Conservation (phyloP, 768 basidiomycete species). For the Lactarius indigo region DNA sequence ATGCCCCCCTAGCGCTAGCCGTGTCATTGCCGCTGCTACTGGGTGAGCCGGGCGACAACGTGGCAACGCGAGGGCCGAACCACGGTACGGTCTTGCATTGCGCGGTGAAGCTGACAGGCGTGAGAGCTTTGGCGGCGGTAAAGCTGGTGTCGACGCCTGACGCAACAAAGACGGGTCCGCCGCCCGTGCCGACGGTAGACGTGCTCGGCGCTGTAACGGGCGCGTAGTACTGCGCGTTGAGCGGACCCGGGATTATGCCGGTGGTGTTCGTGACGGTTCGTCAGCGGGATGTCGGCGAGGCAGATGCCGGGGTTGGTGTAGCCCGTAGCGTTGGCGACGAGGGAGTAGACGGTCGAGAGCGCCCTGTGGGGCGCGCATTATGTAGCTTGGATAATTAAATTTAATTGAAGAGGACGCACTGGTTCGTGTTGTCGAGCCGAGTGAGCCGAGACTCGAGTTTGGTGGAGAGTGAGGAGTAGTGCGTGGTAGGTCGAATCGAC, state of each 20-base stretch:
- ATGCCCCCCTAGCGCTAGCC: neutral
- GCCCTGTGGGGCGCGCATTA: constrained; percentile 24
- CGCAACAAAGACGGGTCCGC: constrained; percentile 34
- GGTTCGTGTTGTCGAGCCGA: constrained; percentile 55
- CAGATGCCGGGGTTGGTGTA: constrained; percentile 41
- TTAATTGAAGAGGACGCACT: constrained; percentile 29
- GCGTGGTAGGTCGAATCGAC: constrained; percentile 53
- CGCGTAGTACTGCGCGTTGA: constrained; percentile 39
- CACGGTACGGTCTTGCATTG: constrained; percentile 29
- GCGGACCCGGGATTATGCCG: constrained; percentile 42
- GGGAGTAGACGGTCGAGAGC: constrained; percentile 47
- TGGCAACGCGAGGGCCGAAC: constrained; percentile 1
- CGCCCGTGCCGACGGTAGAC: constrained; percentile 39
- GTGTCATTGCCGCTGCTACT: too few relatives aligned
- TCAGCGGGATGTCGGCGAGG: constrained; percentile 30
- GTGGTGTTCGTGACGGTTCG: constrained; percentile 46
- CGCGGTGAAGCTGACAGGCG: constrained; percentile 42
- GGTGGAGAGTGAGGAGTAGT: constrained; percentile 55
- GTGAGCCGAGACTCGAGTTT: constrained; percentile 56
- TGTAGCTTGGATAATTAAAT: neutral
- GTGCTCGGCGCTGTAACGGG: constrained; percentile 42
- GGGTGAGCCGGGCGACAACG: neutral
- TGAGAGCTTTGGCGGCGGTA: constrained; percentile 28
- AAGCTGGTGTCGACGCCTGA: constrained; percentile 35
- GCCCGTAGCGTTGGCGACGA: constrained; percentile 47